A percentile compares a stretch with the other conserved stretches of the same genome.
These are phyloP conservation scores for Coemansia sp. DNA, from an alignment of 192 early-diverging fungal species.

Conservation along the genomic window DNA sequence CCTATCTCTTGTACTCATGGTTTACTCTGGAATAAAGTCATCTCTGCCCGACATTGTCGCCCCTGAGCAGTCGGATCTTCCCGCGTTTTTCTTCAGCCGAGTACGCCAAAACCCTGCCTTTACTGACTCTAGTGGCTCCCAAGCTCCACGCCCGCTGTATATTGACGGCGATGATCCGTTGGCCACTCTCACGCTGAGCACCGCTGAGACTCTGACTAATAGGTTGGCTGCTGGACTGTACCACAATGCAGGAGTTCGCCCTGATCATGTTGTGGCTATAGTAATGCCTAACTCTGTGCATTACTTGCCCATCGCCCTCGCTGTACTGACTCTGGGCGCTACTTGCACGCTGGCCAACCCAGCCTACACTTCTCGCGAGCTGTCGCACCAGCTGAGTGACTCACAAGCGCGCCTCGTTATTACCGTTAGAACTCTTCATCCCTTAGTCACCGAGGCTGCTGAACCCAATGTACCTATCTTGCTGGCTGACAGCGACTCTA, in stretches of 20 bases:
- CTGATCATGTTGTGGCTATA: constrained; percentile 70
- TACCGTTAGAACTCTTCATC: constrained; percentile 45
- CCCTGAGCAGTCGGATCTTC: constrained; percentile 7
- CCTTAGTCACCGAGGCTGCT: constrained; percentile 22
- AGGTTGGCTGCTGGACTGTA: constrained; percentile 40
- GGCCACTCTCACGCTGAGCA: constrained; percentile 9
- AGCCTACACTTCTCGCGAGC: constrained; percentile 76
- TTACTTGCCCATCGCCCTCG: constrained; percentile 66
- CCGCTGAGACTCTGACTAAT: constrained; percentile 18
- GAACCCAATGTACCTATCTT: constrained; percentile 29
- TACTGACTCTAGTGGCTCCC: background rate
- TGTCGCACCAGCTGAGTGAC: constrained; percentile 78
- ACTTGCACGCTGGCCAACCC: constrained; percentile 79
- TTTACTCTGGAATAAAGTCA: background rate
- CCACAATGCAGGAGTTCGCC: constrained; percentile 60
- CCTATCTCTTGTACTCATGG: background rate
- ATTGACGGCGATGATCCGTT: constrained; percentile 12
- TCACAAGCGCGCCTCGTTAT: constrained; percentile 69
- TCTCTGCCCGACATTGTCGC: constrained; percentile 12
- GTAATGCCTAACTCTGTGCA: constrained; percentile 56
- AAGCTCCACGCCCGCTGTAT: constrained; percentile 24
- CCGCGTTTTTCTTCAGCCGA: constrained; percentile 24
- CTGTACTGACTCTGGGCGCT: constrained; percentile 65
- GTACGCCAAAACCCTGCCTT: constrained; percentile 8
- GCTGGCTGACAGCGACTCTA: constrained; percentile 20